Evolutionary conservation across 805 yeast species (phyloP).

Genomic region (Candida gorgasii): DNA sequence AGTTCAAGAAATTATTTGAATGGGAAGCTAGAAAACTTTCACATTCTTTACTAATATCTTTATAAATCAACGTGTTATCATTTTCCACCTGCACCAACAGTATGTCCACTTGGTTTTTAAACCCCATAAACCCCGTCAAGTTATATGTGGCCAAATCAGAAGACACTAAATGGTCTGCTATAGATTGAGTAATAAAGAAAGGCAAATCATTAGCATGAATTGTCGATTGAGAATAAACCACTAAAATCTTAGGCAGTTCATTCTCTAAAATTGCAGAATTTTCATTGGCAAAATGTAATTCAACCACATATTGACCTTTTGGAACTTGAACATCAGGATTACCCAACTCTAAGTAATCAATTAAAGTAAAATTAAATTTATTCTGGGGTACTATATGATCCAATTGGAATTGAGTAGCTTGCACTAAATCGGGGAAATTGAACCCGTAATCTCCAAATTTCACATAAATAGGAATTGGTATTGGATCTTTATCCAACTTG

Average conservation of each 20-base stretch:
- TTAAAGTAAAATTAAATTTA: slow-evolving; percentile 7
- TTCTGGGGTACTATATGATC: not conserved
- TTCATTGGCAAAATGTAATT: slow-evolving; percentile 11
- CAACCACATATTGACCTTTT: slow-evolving; percentile 9
- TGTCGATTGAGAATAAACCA: slow-evolving; percentile 43
- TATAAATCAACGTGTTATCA: not conserved
- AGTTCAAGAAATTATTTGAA: slow-evolving; percentile 1
- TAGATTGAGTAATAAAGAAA: slow-evolving; percentile 53
- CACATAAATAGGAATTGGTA: slow-evolving; percentile 24
- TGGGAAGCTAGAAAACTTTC: not conserved
- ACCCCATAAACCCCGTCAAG: not conserved
- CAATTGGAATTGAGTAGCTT: slow-evolving; percentile 43
- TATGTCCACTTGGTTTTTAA: slow-evolving; percentile 1
- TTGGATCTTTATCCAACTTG: slow-evolving; percentile 3
- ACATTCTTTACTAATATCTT: not conserved
- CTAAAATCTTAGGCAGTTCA: slow-evolving; percentile 36
- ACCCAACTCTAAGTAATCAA: slow-evolving; percentile 5
- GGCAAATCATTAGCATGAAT: slow-evolving; percentile 64
- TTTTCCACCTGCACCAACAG: slow-evolving; percentile 3
- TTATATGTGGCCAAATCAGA: slow-evolving; percentile 21
- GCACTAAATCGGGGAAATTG: slow-evolving; percentile 65
- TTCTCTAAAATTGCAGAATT: slow-evolving; percentile 18
- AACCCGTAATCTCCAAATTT: slow-evolving; percentile 42
- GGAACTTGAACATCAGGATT: slow-evolving; percentile 14
- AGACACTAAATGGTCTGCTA: slow-evolving; percentile 30